A percentile compares a stretch with the other conserved stretches of the same genome.
phyloP scores from a whole-genome alignment of 1,284 basidiomycete species.

The Volvariella surrecta region DNA sequence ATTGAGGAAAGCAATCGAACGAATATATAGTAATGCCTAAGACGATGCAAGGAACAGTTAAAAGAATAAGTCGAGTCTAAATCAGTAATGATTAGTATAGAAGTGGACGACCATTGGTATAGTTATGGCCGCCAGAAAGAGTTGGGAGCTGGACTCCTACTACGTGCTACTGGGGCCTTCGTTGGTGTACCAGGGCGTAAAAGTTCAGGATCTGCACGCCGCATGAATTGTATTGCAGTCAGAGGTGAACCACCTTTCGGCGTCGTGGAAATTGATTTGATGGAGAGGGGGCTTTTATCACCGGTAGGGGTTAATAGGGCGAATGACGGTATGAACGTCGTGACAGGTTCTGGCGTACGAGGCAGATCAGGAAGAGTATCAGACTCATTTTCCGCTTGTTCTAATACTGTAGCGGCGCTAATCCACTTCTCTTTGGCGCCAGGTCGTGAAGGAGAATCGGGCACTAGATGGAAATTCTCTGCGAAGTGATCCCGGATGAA shows the following conservation, averaged over 20 bases:
- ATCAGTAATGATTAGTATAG: background rate
- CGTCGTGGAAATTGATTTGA: conserved; percentile 34
- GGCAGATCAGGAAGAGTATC: conserved; percentile 36
- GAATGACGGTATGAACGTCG: conserved; percentile 35
- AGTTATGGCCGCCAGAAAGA: conserved; percentile 33
- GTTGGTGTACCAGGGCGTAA: conserved; percentile 30
- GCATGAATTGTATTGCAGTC: conserved; percentile 40
- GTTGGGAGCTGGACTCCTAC: conserved; percentile 20
- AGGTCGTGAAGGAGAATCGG: conserved; percentile 47
- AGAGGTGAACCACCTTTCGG: conserved; percentile 35
- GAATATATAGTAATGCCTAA: background rate
- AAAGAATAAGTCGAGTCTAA: background rate
- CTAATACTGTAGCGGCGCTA: conserved; percentile 62
- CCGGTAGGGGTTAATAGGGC: conserved; percentile 35
- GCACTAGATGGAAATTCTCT: conserved; percentile 61
- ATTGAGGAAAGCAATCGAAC: too few species aligned
- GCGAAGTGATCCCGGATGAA: conserved; percentile 84
- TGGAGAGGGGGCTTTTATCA: conserved; percentile 33
- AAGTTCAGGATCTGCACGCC: conserved; percentile 35
- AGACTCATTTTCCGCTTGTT: conserved; percentile 31
- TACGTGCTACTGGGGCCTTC: conserved; percentile 21
- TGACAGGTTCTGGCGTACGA: conserved; percentile 60
- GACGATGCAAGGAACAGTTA: background rate
- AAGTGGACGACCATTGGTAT: background rate
- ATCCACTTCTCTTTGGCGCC: conserved; percentile 72